phyloP scores from a whole-genome alignment of 169 alveolate genomes.

The Perkinsus olseni region DNA sequence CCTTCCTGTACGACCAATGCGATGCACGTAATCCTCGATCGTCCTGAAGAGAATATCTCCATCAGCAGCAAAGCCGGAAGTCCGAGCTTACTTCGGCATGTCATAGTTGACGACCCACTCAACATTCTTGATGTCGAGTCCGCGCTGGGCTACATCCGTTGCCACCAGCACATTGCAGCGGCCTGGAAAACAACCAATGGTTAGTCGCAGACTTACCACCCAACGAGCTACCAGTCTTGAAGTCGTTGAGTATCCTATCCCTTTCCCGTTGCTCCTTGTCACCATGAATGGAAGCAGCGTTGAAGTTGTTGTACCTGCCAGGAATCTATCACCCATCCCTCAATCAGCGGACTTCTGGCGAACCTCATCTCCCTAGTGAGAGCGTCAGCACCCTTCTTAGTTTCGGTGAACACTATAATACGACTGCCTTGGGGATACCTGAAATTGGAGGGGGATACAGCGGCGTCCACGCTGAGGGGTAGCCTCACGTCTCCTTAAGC shows the following conservation, averaged over 20 bases:
- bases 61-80: too few relatives aligned
- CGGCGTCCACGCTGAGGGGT: neutral
- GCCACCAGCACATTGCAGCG: slow-evolving; percentile 82
- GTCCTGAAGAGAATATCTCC: slow-evolving; percentile 17
- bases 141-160: slow-evolving; percentile 96
- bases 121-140: slow-evolving; percentile 88
- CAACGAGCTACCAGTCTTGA: slow-evolving; percentile 80
- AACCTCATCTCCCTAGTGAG: slow-evolving; percentile 59
- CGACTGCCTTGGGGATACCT: slow-evolving; percentile 9
- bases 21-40: slow-evolving; percentile 90
- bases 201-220: slow-evolving; percentile 57
- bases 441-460: neutral
- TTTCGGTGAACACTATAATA: slow-evolving; percentile 56
- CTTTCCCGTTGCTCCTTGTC: slow-evolving; percentile 90
- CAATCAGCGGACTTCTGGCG: too few relatives aligned
- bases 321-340: slow-evolving; percentile 55
- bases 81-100: slow-evolving; percentile 83
- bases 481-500: slow-evolving; percentile 20
- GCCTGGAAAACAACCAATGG: slow-evolving; percentile 72
- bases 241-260: slow-evolving; percentile 77
- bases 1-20: slow-evolving; percentile 89
- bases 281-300: slow-evolving; percentile 89
- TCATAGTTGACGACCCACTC: slow-evolving; percentile 91
- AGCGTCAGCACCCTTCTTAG: slow-evolving; percentile 66
- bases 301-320: slow-evolving; percentile 71